Conservation (phyloP, 129 eudicot species). For the Artemisia tridentata region DNA sequence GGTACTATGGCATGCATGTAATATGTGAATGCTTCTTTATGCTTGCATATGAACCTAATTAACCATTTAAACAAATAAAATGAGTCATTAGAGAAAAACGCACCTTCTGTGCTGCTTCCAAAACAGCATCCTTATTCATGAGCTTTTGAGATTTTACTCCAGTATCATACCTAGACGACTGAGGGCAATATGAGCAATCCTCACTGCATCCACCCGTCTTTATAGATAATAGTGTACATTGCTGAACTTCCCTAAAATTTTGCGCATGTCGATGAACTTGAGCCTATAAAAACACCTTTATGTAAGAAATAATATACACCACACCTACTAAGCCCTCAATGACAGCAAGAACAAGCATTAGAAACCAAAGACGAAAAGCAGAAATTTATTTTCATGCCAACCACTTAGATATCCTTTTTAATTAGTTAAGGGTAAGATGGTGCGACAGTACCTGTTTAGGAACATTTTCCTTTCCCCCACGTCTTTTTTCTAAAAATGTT, state of each 20-base stretch:
- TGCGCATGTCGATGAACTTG: slow-evolving; percentile 99
- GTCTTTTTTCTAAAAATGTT: no score
- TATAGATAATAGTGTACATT: slow-evolving; percentile 88
- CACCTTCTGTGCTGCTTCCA: slow-evolving; percentile 94
- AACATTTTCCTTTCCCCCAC: no score
- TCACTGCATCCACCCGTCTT: slow-evolving; percentile 99
- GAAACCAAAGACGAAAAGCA: not conserved
- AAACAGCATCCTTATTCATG: slow-evolving; percentile 77
- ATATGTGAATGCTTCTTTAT: no score
- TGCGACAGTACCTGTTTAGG: no score
- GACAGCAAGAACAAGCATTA: slow-evolving; percentile 1
- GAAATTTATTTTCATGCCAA: not conserved
- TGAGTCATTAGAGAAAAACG: not conserved
- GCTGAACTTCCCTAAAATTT: slow-evolving; percentile 97
- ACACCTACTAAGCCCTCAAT: not conserved
- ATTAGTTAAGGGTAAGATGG: no score
- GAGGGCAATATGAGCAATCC: slow-evolving; percentile 97
- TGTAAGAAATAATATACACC: not conserved
- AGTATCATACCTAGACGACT: slow-evolving; percentile 83
- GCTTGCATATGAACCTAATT: not conserved
- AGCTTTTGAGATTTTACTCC: slow-evolving; percentile 84
- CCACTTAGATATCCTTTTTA: no score
- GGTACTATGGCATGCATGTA: no score
- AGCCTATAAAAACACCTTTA: slow-evolving; percentile 51
- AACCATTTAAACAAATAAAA: slow-evolving; percentile 3